Evolutionary conservation across 345 rosid species (phyloP).

Genomic region (Brassica nigra): DNA sequence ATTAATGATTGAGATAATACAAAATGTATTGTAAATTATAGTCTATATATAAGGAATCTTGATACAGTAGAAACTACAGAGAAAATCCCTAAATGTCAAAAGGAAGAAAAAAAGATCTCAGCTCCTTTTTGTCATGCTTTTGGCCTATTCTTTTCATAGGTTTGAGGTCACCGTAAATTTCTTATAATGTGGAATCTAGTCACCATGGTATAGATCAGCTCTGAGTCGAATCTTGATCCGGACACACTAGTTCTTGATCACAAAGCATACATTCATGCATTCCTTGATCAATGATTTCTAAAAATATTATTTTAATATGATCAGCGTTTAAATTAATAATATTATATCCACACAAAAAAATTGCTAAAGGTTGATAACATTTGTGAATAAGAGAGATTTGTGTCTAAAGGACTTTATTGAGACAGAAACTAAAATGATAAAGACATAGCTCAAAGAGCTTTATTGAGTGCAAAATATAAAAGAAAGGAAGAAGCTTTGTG

Average conservation of each 20-base stretch:
- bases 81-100: constrained; percentile 7
- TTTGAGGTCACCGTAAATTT: not conserved
- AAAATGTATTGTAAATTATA: not conserved
- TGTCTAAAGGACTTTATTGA: too few relatives aligned
- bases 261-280: not conserved
- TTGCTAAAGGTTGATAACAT: not conserved
- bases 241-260: not conserved
- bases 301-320: not conserved
- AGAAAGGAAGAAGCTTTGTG: too few relatives aligned
- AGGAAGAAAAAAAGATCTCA: not conserved
- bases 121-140: not conserved
- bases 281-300: not conserved
- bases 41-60: constrained; percentile 1
- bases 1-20: not conserved
- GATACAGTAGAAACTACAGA: constrained; percentile 10
- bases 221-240: not conserved
- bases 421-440: too few relatives aligned
- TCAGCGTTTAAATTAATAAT: not conserved
- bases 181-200: not conserved
- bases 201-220: not conserved
- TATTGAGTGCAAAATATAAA: too few relatives aligned
- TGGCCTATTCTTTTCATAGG: not conserved
- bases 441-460: too few relatives aligned
- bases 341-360: not conserved
- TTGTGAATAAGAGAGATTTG: too few relatives aligned